These are phyloP conservation scores for Parastagonospora avenae DNA, from an alignment of 2,329 filamentous ascomycete species.

Conservation along the genomic window DNA sequence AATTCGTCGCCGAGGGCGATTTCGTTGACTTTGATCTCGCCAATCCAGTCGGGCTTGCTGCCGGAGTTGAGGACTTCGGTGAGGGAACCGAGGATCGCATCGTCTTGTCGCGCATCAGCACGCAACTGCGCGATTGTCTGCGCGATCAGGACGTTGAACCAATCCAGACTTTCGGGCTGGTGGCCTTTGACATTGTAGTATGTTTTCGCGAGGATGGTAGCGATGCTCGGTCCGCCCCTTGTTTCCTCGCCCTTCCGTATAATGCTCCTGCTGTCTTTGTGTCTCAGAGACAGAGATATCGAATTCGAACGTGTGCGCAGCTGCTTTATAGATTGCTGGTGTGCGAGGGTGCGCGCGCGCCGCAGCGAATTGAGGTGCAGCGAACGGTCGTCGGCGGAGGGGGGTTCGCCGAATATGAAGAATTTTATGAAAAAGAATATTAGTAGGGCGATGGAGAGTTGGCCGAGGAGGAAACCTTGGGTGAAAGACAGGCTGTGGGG, in stretches of 20 bases:
- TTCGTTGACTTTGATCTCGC: slow-evolving; percentile 92
- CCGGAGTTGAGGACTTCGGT: slow-evolving; percentile 86
- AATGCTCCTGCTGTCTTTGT: slow-evolving; percentile 45
- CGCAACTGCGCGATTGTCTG: slow-evolving; percentile 96
- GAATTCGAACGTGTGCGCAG: slow-evolving; percentile 41
- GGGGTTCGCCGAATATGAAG: slow-evolving; percentile 97
- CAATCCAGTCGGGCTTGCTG: slow-evolving; percentile 85
- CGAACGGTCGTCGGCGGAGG: slow-evolving; percentile 80
- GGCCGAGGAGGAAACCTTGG: slow-evolving; percentile 89
- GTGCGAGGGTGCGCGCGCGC: slow-evolving; percentile 73
- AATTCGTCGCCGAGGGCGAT: slow-evolving; percentile 95
- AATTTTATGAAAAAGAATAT: slow-evolving; percentile 98
- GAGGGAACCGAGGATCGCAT: slow-evolving; percentile 83
- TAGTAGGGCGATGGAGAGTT: slow-evolving; percentile 88
- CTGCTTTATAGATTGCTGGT: slow-evolving; percentile 51
- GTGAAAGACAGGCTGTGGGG: slow-evolving; percentile 79
- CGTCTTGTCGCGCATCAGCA: slow-evolving; percentile 88
- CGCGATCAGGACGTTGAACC: slow-evolving; percentile 97
- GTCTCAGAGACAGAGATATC: slow-evolving; percentile 36
- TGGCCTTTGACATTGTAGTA: slow-evolving; percentile 97
- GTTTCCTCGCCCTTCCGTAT: slow-evolving; percentile 52
- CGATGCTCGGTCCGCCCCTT: slow-evolving; percentile 76
- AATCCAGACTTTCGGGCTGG: slow-evolving; percentile 94
- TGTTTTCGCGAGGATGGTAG: slow-evolving; percentile 91
- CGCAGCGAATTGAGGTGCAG: slow-evolving; percentile 76